phyloP scores from a whole-genome alignment of 768 basidiomycete genomes.

The Leccinum uliginosum region DNA sequence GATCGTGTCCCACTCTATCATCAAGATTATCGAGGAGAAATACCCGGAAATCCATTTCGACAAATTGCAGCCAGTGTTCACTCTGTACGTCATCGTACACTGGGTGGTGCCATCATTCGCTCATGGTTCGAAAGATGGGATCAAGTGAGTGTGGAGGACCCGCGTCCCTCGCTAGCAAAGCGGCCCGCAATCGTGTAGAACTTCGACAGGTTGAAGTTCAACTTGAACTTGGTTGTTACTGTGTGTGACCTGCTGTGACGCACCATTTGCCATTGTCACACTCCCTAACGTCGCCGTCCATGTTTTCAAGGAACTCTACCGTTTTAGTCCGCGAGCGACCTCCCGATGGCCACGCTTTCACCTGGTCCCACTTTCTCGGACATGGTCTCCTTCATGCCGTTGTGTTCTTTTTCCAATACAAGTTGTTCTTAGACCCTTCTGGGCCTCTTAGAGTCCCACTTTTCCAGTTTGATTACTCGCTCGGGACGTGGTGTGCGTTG shows the following conservation, averaged over 20 bases:
- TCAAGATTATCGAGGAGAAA: conserved; percentile 48
- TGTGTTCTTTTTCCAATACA: conserved; percentile 42
- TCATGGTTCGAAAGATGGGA: neutral
- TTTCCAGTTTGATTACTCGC: too few species aligned
- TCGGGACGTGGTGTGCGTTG: too few species aligned
- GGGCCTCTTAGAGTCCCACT: conserved; percentile 27
- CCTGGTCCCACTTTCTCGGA: conserved; percentile 44
- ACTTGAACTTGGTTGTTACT: too few species aligned
- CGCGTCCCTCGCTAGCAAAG: too few species aligned
- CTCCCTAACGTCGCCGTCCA: too few species aligned
- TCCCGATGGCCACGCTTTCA: too few species aligned
- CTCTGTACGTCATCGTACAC: neutral
- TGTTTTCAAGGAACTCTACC: too few species aligned
- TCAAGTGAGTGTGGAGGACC: neutral
- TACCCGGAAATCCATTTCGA: conserved; percentile 71
- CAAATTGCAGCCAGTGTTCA: conserved; percentile 52
- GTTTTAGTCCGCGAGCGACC: too few species aligned
- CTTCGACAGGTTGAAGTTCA: too few species aligned
- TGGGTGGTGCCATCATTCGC: neutral
- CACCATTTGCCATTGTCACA: too few species aligned
- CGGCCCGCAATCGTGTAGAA: too few species aligned
- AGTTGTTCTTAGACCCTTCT: conserved; percentile 47
- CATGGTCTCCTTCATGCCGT: conserved; percentile 41
- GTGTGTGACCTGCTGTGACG: too few species aligned
- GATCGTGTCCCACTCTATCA: conserved; percentile 66